These are phyloP conservation scores for Lentinula detonsa DNA, from an alignment of 768 basidiomycete species.

Conservation along the genomic window DNA sequence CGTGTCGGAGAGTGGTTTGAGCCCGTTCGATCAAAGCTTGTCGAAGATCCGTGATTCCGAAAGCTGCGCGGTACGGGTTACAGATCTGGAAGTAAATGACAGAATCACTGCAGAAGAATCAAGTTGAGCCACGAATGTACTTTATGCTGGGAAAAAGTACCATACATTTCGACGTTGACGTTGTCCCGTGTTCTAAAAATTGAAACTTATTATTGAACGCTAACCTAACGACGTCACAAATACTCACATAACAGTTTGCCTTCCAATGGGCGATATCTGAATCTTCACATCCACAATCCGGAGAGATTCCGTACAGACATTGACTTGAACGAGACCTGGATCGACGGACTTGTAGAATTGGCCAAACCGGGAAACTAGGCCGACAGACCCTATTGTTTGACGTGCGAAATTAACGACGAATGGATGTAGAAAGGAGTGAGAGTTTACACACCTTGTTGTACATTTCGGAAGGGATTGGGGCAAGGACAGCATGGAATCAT, in stretches of 20 bases:
- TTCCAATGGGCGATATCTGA: constrained; percentile 84
- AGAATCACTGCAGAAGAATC: constrained; percentile 56
- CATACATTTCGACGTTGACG: constrained; percentile 89
- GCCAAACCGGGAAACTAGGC: constrained; percentile 89
- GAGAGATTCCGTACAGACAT: constrained; percentile 89
- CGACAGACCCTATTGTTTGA: constrained; percentile 62
- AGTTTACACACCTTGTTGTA: constrained; percentile 62
- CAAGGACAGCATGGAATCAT: constrained; percentile 80
- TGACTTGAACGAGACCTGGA: constrained; percentile 87
- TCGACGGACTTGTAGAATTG: constrained; percentile 96
- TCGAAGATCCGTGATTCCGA: constrained; percentile 87
- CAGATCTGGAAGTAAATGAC: constrained; percentile 91
- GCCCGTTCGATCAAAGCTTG: constrained; percentile 80
- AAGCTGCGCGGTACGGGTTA: constrained; percentile 90
- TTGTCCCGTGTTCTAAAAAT: constrained; percentile 76
- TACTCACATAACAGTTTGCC: constrained; percentile 74
- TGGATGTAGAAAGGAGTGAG: not conserved
- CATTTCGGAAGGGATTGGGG: constrained; percentile 82
- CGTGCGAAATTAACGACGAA: not conserved
- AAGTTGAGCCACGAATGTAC: not conserved
- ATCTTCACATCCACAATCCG: constrained; percentile 92
- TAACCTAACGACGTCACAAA: not conserved
- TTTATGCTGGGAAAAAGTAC: constrained; percentile 12
- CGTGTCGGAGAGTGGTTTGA: constrained; percentile 95
- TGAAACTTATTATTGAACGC: not conserved